Evolutionary conservation across 129 eudicot species (phyloP), one percentile per base, ranked within the genome.

Genomic region (Pittosporum tobira): DNA sequence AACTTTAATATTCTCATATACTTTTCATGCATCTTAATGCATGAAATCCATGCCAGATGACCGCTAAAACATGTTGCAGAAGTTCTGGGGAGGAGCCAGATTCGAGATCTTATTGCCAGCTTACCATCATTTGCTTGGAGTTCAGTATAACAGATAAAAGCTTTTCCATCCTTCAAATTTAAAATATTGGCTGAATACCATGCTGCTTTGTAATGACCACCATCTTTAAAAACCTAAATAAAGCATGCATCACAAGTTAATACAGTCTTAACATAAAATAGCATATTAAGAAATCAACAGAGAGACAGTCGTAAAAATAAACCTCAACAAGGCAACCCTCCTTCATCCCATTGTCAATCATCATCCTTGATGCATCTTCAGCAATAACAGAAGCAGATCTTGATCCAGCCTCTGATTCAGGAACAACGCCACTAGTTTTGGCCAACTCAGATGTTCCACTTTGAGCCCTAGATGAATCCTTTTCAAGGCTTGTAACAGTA

Each of bases 291-390:
- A 44, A 14, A 50, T n/a, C 37, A 37, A 15, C 21, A n/a, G n/a
- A n/a, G n/a, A n/a, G n/a, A n/a, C n/a, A n/a, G n/a, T n/a, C n/a
- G n/a, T n/a, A n/a, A n/a, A n/a, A n/a, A n/a, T n/a, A 62, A 57
- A 91, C 99, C 96, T 93, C 99, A 61, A 93, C 96, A 75, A 50
- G 45, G 68, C 77, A 81, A 27, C 85, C 91, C 63, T 77, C 91
- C 66, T 62, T 72, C 27, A 93, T 79, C 62, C 53, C 57, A 31
- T 62, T 64, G 59, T 73, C 85, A 25, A 68, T 19, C 59, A 18
- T 30, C 34, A 76, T 54, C 25, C 59, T 65, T 4, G 49, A 52
- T 38, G 74, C 64, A 61, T 68, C 49, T 19, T 31, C 66, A 57
- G 58, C 70, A 52, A 16, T 55, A 42, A 64, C 53, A 46, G 64